Evolutionary conservation across 78 protist species (phyloP).

Genomic region (Anaeramoeba flamelloides): DNA sequence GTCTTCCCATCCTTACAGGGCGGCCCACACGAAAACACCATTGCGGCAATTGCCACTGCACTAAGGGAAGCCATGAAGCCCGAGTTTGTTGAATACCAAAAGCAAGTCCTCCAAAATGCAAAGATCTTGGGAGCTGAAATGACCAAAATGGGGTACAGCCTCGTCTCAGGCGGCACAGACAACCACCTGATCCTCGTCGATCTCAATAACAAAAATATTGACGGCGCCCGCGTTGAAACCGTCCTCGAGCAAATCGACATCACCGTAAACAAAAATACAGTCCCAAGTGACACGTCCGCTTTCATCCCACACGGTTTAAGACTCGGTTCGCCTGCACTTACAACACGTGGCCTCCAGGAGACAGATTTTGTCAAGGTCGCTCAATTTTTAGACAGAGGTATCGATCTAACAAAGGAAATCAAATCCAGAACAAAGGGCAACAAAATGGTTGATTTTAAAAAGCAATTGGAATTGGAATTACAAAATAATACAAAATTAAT

Average conservation of each 20-base stretch:
- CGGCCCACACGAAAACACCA: slow-evolving; percentile 95
- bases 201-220: slow-evolving; percentile 35
- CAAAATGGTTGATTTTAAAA: no score
- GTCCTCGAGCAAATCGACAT: slow-evolving; percentile 60
- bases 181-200: slow-evolving; percentile 89
- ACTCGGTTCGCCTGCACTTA: slow-evolving; percentile 23
- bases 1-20: slow-evolving; percentile 82
- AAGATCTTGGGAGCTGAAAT: slow-evolving; percentile 54
- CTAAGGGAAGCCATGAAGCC: slow-evolving; percentile 25
- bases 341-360: slow-evolving; percentile 18
- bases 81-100: slow-evolving; percentile 64
- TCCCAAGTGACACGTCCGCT: slow-evolving; percentile 77
- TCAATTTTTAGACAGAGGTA: slow-evolving; percentile 6
- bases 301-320: slow-evolving; percentile 88
- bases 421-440: no score
- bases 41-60: slow-evolving; percentile 87
- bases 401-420: slow-evolving; percentile 6
- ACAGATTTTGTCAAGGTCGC: slow-evolving; percentile 6
- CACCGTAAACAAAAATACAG: slow-evolving; percentile 91
- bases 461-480: no score
- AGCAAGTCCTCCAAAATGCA: slow-evolving; percentile 54
- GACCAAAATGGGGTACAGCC: slow-evolving; percentile 46
- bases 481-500: no score
- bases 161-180: slow-evolving; percentile 88
- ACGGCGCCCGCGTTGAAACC: slow-evolving; percentile 77